phyloP scores from a whole-genome alignment of 2,329 filamentous ascomycete species.

The Colletotrichum gigasporum region DNA sequence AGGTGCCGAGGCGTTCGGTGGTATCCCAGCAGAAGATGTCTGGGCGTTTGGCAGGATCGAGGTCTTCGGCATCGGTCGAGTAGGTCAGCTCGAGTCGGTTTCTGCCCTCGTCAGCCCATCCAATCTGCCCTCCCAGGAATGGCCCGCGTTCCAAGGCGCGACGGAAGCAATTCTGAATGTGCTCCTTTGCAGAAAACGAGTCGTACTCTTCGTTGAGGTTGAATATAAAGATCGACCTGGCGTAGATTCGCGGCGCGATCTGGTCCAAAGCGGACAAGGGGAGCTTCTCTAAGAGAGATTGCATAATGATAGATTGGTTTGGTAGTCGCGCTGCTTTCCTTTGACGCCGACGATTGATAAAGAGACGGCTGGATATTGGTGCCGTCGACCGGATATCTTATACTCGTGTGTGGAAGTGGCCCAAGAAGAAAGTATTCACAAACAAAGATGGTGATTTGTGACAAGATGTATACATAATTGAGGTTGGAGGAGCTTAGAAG shows the following conservation, averaged over 20 bases:
- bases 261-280: constrained; percentile 3
- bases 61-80: not conserved
- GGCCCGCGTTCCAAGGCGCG: constrained; percentile 3
- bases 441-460: no score
- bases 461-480: no score
- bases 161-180: not conserved
- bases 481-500: no score
- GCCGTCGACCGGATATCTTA: no score
- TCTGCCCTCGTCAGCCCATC: not conserved
- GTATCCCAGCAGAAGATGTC: not conserved
- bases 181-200: rapidly evolving
- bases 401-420: no score
- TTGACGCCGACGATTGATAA: no score
- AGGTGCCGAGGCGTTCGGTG: not conserved
- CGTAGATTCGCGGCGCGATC: constrained; percentile 25
- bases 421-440: no score
- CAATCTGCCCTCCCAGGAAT: constrained; percentile 12
- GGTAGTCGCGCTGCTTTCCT: no score
- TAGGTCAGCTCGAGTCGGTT: constrained; percentile 19
- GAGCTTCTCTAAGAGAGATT: no score
- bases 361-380: no score
- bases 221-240: constrained; percentile 10
- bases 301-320: no score
- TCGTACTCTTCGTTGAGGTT: not conserved
- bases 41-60: not conserved